A percentile compares a stretch with the other conserved stretches of the same genome.
phyloP scores from a whole-genome alignment of 352 stramenopile genomes.

The Globisporangium abappressorium region DNA sequence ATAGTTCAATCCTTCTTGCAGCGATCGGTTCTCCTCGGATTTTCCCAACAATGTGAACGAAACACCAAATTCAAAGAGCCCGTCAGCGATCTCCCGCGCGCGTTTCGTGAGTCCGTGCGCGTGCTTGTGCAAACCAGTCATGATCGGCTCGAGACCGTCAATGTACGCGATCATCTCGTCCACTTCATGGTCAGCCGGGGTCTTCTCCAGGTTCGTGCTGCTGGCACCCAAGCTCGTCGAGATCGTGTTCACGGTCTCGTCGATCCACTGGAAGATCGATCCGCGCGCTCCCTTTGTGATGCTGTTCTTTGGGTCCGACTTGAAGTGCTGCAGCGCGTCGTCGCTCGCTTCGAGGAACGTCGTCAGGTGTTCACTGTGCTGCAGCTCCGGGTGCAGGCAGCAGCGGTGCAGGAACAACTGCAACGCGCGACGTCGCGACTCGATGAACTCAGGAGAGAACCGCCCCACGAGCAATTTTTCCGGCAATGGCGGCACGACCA shows the following conservation, averaged over 20 bases:
- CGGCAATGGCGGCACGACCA: constrained; percentile 93
- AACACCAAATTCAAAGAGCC: constrained; percentile 96
- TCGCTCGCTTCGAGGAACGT: constrained; percentile 83
- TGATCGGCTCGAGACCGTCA: constrained; percentile 93
- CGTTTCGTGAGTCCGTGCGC: constrained; percentile 92
- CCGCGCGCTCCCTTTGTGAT: constrained; percentile 42
- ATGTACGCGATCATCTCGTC: constrained; percentile 97
- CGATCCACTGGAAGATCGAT: constrained; percentile 84
- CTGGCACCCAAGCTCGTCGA: constrained; percentile 64
- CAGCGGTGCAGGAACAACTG: constrained; percentile 82
- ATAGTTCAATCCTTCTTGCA: constrained; percentile 90
- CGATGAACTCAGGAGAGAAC: constrained; percentile 93
- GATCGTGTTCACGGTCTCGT: constrained; percentile 84
- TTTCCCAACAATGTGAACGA: constrained; percentile 95
- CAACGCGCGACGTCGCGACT: constrained; percentile 72
- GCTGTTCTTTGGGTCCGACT: constrained; percentile 61
- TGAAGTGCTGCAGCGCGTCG: constrained; percentile 62
- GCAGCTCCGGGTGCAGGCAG: constrained; percentile 76
- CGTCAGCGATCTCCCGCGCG: constrained; percentile 93
- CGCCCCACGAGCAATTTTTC: constrained; percentile 95
- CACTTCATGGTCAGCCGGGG: constrained; percentile 91
- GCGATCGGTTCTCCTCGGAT: constrained; percentile 88
- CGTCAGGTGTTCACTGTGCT: constrained; percentile 81
- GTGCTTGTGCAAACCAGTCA: constrained; percentile 94
- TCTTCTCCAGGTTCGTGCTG: constrained; percentile 71